Base-by-base conservation (phyloP, 176 grass and related monocot species). In the Carex parvula region DNA sequence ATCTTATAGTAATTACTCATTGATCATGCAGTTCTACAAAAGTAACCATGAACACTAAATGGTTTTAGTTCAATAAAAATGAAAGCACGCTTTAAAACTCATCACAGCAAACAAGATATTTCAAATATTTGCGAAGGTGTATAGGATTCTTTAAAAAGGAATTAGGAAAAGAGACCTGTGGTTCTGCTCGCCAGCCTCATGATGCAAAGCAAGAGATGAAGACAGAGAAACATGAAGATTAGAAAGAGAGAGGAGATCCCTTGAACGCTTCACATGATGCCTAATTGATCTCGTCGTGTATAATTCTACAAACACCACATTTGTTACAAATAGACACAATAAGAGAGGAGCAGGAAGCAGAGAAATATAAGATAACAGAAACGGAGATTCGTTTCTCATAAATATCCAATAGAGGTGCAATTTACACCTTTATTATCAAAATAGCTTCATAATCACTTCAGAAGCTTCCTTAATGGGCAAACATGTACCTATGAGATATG, bases 221-320 rank as follows among this genome's bases (percentile, higher is more conserved):
- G 97, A 95, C 5, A 99, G 55, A 6, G 97, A 99, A 58, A 91
- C 90, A 76, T 99, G 91, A 68, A 95, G 81, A 91, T 42, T 94
- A 44, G 97, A 96, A 13, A 99, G 90, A 84, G 95, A 93, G 8
- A 99, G 81, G 13, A 99, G 87, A 83, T 99, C 97, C 78, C 97
- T 85, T 56, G 89, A 84, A 88, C 97, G 97, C 26, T 88, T 88
- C 20, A 99, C 81, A 79, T 99, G 97, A n/a, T 65, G 92, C 79
- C 97, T 95, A 33, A 99, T 96, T 81, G 97, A 99, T 88, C 97
- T 99, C 85, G 96, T 93, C 77, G 96, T 93, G 87, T 99, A 99
- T 81, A 90, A 89, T 65, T 65, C 97, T 99, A 89, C 87, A 92
- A 91, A 83, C n/a, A 53, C 2, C 62, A 63, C 17, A 81, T 78